A percentile compares a stretch with the other conserved stretches of the same genome.
Evolutionary conservation across 768 basidiomycete species (phyloP).

Genomic region (Tephrocybe sp.): DNA sequence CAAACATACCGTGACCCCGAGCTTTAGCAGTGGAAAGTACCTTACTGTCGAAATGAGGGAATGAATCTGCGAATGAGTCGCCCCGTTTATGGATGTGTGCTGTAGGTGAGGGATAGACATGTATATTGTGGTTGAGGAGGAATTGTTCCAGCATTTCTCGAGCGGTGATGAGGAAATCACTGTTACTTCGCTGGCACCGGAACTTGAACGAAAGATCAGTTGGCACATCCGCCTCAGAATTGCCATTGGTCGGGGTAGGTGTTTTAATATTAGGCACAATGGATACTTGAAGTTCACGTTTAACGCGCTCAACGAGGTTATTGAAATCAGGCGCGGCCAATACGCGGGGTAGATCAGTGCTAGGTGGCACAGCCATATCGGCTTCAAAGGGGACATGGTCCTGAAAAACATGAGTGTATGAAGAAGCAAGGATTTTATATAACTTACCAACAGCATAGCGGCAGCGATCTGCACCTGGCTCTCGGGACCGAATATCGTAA

Average conservation of each 20-base stretch:
- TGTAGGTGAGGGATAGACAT: constrained; percentile 77
- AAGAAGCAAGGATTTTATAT: background rate
- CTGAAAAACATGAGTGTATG: constrained; percentile 37
- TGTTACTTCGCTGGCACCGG: constrained; percentile 92
- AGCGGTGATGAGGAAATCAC: constrained; percentile 87
- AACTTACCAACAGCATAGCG: constrained; percentile 85
- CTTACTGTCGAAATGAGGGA: constrained; percentile 96
- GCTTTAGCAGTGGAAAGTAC: constrained; percentile 79
- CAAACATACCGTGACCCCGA: constrained; percentile 53
- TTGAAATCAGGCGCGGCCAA: constrained; percentile 80
- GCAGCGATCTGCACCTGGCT: constrained; percentile 96
- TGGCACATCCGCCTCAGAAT: constrained; percentile 49
- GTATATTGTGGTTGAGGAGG: constrained; percentile 79
- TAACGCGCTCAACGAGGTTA: constrained; percentile 85
- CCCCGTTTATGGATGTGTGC: constrained; percentile 82
- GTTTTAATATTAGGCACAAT: constrained; percentile 80
- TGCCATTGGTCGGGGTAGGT: constrained; percentile 43
- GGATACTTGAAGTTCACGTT: constrained; percentile 91
- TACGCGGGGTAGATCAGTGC: constrained; percentile 73
- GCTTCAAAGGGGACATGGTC: constrained; percentile 97
- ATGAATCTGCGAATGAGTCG: constrained; percentile 93
- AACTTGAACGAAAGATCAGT: constrained; percentile 93
- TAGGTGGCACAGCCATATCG: constrained; percentile 88
- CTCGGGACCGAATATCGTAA: constrained; percentile 96
- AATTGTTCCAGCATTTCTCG: constrained; percentile 94